A percentile compares a stretch with the other conserved stretches of the same genome.
These are phyloP conservation scores for Candida arabinofermentans DNA, from an alignment of 805 yeast genomes.

Conservation along the genomic window DNA sequence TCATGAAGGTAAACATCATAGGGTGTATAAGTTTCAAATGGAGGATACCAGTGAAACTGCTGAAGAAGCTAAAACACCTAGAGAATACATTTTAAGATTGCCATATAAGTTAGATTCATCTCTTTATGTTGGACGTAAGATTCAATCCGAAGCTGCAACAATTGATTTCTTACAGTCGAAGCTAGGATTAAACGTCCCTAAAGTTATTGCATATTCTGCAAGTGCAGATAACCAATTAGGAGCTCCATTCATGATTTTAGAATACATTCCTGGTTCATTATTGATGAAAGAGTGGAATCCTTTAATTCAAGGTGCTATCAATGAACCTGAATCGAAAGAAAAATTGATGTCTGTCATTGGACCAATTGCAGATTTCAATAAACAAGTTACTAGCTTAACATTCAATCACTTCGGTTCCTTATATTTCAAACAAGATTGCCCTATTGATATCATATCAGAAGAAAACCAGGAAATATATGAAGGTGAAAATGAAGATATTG, in stretches of 20 bases:
- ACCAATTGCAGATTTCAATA: constrained; percentile 57
- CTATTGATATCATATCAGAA: constrained; percentile 13
- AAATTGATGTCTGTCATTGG: constrained; percentile 58
- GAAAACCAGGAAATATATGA: constrained; percentile 40
- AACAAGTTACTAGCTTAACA: constrained; percentile 35
- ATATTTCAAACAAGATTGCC: constrained; percentile 71
- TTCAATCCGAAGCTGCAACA: constrained; percentile 91
- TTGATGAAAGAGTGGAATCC: constrained; percentile 94
- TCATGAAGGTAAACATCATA: constrained; percentile 93
- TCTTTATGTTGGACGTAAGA: constrained; percentile 56
- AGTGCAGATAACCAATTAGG: constrained; percentile 58
- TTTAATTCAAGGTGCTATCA: constrained; percentile 52
- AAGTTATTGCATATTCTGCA: constrained; percentile 63
- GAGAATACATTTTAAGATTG: constrained; percentile 68
- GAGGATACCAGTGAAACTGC: constrained; percentile 27
- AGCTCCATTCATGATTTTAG: constrained; percentile 78
- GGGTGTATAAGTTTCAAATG: constrained; percentile 72
- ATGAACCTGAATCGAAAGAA: constrained; percentile 44
- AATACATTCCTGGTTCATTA: constrained; percentile 71
- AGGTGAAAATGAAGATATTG: constrained; percentile 53
- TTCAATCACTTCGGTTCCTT: constrained; percentile 80
- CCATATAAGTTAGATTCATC: constrained; percentile 79
- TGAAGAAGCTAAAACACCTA: constrained; percentile 29
- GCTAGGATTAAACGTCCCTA: constrained; percentile 67
- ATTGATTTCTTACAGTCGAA: constrained; percentile 73